phyloP scores from a whole-genome alignment of 345 rosid species.

The Limnanthes douglasii region DNA sequence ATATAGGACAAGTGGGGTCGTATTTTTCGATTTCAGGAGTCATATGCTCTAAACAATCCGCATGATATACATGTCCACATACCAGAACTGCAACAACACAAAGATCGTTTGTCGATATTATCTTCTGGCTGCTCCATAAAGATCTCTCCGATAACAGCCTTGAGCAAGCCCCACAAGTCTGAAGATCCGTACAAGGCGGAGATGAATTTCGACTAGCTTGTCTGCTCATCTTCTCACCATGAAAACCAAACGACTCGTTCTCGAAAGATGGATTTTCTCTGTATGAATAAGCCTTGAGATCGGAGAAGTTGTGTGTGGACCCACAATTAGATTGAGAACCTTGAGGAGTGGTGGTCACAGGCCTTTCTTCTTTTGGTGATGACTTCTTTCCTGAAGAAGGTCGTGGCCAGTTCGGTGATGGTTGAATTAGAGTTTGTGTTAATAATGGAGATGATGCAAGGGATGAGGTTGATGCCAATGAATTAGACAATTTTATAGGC shows the following conservation, averaged over 20 bases:
- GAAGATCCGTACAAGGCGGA: slow-evolving; percentile 33
- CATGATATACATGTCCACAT: slow-evolving; percentile 96
- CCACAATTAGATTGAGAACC: slow-evolving; percentile 70
- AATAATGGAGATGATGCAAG: slow-evolving; percentile 30
- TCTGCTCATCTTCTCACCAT: slow-evolving; percentile 30
- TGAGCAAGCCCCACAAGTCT: slow-evolving; percentile 79
- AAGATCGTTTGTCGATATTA: slow-evolving; percentile 41
- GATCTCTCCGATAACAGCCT: slow-evolving; percentile 70
- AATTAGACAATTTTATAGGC: slow-evolving; percentile 37
- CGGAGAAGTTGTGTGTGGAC: slow-evolving; percentile 80
- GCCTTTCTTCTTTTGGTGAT: slow-evolving; percentile 36
- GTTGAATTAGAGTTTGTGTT: slow-evolving; percentile 33
- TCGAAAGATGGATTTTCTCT: slow-evolving; percentile 50
- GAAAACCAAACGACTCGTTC: slow-evolving; percentile 31
- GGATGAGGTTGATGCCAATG: slow-evolving; percentile 61
- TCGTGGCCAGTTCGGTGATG: slow-evolving; percentile 20
- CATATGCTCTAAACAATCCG: slow-evolving; percentile 89
- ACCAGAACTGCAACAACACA: slow-evolving; percentile 61
- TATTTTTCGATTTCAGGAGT: slow-evolving; percentile 67
- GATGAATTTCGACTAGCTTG: slow-evolving; percentile 23
- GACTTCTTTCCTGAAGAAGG: slow-evolving; percentile 28
- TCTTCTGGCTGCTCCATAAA: slow-evolving; percentile 66
- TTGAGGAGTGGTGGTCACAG: slow-evolving; percentile 20
- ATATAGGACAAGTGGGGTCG: slow-evolving; percentile 86
- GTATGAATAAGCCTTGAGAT: slow-evolving; percentile 53